Evolutionary conservation across 345 rosid genomes (phyloP), one percentile per base, ranked within the genome.

Genomic region (Moricandia moricandioides): DNA sequence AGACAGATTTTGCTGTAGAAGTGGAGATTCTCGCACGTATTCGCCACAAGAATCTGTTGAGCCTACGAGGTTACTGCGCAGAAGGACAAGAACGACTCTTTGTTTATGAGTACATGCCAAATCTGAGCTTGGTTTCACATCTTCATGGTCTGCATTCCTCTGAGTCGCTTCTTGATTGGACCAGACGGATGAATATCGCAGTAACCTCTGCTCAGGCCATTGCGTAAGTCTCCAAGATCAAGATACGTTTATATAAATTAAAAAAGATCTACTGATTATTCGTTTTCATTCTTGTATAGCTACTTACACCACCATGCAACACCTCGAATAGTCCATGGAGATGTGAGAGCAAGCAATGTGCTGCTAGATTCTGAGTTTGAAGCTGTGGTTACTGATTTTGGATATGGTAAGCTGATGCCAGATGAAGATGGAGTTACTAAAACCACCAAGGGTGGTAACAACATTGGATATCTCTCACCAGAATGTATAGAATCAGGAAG

Each of bases 1-100:
- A 85, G 62, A 78, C 82, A 87, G 94, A 88, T 72, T 96, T 96
- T 78, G 82, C 85, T 24, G 90, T 83, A 9, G 98, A 95, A 79
- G 89, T 90, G 8, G 91, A 89, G 88, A 86, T 89, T 70, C 87
- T 95, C n/a, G 96, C 94, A 0, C 88, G 98, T 72, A 90, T 96
- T 43, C 80, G 93, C 69, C 99, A 96, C 83, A 89, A 86, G 84
- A 92, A 89, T 83, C 84, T 95, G 56, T 76, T 92, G 79, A 88
- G 88, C 57, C 77, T 90, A 51, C 93, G 92, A 55, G 99, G 99
- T 8, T 95, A 89, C 73, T 95, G 99, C 52, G 94, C 88, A 0
- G 99, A 95, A 86, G 99, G 99, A 64, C 94, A 92, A 84, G 99
- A 92, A 72, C 91, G 99, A 18, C 83, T 95, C 56, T 86, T 95